These are phyloP conservation scores for Paramecium octaurelia DNA, from an alignment of 73 alveolate genomes.

Conservation along the genomic window DNA sequence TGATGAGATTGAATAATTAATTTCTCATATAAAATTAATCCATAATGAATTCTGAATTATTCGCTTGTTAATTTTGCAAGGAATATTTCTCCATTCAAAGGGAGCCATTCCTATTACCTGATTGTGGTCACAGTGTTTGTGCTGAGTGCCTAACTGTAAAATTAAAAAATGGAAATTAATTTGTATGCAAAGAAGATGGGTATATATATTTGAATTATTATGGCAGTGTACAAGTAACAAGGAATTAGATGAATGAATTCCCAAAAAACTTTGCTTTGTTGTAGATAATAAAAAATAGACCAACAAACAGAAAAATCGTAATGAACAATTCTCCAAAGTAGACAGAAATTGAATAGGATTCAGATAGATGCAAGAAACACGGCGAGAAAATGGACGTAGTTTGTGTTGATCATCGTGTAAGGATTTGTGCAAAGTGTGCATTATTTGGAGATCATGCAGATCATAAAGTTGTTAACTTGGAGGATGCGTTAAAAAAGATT, in stretches of 20 bases:
- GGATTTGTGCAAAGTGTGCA: slow-evolving; percentile 89
- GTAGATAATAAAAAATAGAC: background rate
- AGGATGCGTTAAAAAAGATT: slow-evolving; percentile 77
- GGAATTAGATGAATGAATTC: background rate
- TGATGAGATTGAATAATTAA: background rate
- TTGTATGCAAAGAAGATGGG: slow-evolving; percentile 43
- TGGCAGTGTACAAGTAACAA: background rate
- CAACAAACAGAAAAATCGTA: background rate
- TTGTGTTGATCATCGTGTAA: slow-evolving; percentile 78
- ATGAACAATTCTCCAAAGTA: background rate
- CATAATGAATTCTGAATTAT: slow-evolving; percentile 15
- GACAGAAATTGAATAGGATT: background rate
- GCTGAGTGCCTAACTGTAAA: slow-evolving; percentile 32
- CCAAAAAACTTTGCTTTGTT: slow-evolving; percentile 25
- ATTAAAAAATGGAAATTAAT: background rate
- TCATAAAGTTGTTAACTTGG: slow-evolving; percentile 76
- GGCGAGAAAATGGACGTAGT: slow-evolving; percentile 73
- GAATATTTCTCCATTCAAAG: background rate
- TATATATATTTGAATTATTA: background rate
- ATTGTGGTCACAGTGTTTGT: slow-evolving; percentile 65
- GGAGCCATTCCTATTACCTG: slow-evolving; percentile 61
- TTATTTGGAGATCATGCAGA: slow-evolving; percentile 83
- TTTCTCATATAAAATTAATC: background rate
- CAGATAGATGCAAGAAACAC: slow-evolving; percentile 53
- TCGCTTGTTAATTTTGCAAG: slow-evolving; percentile 44